A percentile compares a stretch with the other conserved stretches of the same genome.
Evolutionary conservation across 1,284 basidiomycete species (phyloP).

Genomic region (Marasmius tenuissimus): DNA sequence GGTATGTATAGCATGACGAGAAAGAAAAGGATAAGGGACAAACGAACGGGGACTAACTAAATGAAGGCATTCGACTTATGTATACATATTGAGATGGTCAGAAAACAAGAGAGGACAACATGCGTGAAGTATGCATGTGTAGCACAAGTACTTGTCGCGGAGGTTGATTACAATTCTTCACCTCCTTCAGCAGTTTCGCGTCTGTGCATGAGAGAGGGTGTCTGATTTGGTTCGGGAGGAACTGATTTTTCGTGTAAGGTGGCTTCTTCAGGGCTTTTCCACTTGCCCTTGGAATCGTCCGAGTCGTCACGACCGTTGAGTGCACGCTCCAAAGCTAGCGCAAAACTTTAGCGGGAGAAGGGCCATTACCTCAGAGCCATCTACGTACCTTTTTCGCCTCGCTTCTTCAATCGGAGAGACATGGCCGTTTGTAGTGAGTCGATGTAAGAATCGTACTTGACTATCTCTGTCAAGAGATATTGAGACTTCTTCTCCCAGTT

Average conservation of each 20-base stretch:
- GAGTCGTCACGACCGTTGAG: constrained; percentile 46
- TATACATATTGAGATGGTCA: constrained; percentile 2
- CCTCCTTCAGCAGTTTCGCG: constrained; percentile 15
- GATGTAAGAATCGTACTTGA: constrained; percentile 96
- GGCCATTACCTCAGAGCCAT: not conserved
- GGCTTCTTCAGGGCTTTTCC: constrained; percentile 46
- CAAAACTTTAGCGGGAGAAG: constrained; percentile 11
- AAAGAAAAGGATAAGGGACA: not conserved
- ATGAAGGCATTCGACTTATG: not conserved
- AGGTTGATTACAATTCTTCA: constrained; percentile 1
- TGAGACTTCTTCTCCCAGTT: constrained; percentile 95
- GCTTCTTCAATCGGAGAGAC: constrained; percentile 77
- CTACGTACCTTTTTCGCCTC: constrained; percentile 70
- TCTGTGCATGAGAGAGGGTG: constrained; percentile 8
- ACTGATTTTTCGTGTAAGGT: constrained; percentile 51
- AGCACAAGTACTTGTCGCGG: not conserved
- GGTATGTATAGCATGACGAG: not conserved
- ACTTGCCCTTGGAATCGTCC: constrained; percentile 36
- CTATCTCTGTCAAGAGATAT: constrained; percentile 87
- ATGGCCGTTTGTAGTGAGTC: constrained; percentile 85
- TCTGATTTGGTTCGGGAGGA: constrained; percentile 38
- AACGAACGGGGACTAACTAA: not conserved
- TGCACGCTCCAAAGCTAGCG: constrained; percentile 69
- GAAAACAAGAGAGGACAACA: not conserved
- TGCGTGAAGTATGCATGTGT: not conserved